Percentiles rank a stretch among this genome's conserved stretches.
phyloP scores from a whole-genome alignment of 139 green algal species.

The Volvox reticuliferus region DNA sequence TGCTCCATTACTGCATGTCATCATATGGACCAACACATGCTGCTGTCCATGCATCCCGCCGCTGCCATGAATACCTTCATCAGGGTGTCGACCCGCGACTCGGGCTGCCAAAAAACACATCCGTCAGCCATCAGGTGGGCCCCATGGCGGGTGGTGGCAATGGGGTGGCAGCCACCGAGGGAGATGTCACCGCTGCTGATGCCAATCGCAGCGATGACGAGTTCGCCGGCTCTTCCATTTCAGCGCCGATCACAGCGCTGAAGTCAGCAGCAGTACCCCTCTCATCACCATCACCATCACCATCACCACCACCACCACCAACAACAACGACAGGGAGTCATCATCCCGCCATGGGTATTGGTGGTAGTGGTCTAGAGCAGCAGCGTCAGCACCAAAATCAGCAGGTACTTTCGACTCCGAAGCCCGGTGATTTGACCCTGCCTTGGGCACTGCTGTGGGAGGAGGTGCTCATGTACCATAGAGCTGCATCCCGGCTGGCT shows the following conservation, averaged over 20 bases:
- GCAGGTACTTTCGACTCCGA: too few species aligned
- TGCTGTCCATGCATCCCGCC: too few species aligned
- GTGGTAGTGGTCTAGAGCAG: neutral
- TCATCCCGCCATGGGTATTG: neutral
- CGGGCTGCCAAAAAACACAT: neutral
- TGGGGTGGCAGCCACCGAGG: too few species aligned
- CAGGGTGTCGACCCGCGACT: constrained; percentile 9
- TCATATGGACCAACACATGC: neutral
- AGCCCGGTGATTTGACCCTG: neutral
- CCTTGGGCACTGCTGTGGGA: constrained; percentile 42
- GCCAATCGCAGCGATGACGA: too few species aligned
- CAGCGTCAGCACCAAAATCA: neutral
- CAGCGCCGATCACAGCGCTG: neutral
- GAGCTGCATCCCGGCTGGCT: constrained; percentile 52
- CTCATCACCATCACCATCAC: neutral
- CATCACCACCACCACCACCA: neutral
- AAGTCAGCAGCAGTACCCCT: neutral
- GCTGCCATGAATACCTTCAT: too few species aligned
- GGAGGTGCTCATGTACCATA: constrained; percentile 67
- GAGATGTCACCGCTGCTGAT: too few species aligned
- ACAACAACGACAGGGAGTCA: neutral
- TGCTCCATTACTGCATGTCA: neutral
- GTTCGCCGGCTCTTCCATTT: neutral
- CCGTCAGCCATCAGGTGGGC: too few species aligned
- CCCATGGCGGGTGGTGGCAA: too few species aligned